Evolutionary conservation across 1,139 yeast species (phyloP).

Genomic region (Magnusiomyces suaveolens): DNA sequence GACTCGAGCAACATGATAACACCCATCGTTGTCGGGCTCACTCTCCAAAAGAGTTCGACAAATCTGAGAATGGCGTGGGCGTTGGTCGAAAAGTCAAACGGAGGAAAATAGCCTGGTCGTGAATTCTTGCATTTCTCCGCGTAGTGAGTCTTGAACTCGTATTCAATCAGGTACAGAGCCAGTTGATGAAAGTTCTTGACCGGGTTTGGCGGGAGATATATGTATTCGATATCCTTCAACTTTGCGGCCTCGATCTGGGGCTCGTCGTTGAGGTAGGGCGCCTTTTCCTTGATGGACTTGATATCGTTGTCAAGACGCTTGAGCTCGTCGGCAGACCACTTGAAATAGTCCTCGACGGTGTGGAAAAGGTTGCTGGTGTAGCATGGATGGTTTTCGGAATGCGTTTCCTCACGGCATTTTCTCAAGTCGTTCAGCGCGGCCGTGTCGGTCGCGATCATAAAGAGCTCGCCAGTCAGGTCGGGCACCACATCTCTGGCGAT

Average conservation of each 20-base stretch:
- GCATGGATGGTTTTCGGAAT: background rate
- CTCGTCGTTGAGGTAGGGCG: constrained; percentile 4
- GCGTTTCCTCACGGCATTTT: background rate
- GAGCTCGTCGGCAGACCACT: background rate
- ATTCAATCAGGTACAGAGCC: background rate
- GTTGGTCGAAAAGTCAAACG: constrained; percentile 3
- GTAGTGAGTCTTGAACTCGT: background rate
- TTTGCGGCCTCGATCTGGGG: background rate
- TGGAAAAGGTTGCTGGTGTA: background rate
- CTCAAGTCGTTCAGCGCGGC: background rate
- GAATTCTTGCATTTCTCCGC: background rate
- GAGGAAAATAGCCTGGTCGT: background rate
- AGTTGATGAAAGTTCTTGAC: background rate
- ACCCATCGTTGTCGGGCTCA: background rate
- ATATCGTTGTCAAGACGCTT: background rate
- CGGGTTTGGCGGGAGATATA: background rate
- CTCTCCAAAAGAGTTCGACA: constrained; percentile 3
- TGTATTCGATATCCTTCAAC: background rate
- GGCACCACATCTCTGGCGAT: background rate
- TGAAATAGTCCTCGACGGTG: background rate
- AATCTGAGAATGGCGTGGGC: background rate
- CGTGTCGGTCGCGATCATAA: background rate
- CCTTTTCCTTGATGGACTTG: background rate
- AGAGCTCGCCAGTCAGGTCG: background rate
- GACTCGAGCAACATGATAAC: background rate